phyloP scores from a whole-genome alignment of 768 basidiomycete genomes.

The Exidia glandulosa region DNA sequence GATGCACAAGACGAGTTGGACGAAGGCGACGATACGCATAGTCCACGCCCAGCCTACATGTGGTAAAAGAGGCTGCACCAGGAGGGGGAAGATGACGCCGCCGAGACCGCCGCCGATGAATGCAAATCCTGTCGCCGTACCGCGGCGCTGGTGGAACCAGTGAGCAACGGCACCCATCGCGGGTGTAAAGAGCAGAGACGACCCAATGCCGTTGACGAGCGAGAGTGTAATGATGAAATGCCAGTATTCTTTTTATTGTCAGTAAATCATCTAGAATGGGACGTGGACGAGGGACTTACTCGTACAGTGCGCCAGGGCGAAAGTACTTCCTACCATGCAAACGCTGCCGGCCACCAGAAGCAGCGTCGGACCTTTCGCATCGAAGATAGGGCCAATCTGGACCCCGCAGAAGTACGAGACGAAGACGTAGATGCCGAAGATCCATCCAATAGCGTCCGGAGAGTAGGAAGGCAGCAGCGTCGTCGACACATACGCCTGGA shows the following conservation, averaged over 20 bases:
- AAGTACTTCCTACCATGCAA: background rate
- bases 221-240: background rate
- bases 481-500: background rate
- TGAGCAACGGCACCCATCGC: background rate
- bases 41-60: background rate
- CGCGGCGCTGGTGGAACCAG: background rate
- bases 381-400: background rate
- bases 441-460: slow-evolving; percentile 1
- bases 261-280: background rate
- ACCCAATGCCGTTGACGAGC: background rate
- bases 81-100: background rate
- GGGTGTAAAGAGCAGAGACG: background rate
- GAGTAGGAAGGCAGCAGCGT: slow-evolving; percentile 3
- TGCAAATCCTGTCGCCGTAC: background rate
- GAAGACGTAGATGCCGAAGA: background rate
- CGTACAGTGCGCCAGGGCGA: background rate
- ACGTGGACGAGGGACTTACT: background rate
- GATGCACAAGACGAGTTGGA: background rate
- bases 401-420: background rate
- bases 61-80: background rate
- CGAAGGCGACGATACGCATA: background rate
- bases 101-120: background rate
- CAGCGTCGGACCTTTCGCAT: background rate
- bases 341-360: background rate
- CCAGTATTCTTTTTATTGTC: background rate